phyloP scores from a whole-genome alignment of 2,329 filamentous ascomycete genomes.

The Dryadomyces quercus-mongolicae region DNA sequence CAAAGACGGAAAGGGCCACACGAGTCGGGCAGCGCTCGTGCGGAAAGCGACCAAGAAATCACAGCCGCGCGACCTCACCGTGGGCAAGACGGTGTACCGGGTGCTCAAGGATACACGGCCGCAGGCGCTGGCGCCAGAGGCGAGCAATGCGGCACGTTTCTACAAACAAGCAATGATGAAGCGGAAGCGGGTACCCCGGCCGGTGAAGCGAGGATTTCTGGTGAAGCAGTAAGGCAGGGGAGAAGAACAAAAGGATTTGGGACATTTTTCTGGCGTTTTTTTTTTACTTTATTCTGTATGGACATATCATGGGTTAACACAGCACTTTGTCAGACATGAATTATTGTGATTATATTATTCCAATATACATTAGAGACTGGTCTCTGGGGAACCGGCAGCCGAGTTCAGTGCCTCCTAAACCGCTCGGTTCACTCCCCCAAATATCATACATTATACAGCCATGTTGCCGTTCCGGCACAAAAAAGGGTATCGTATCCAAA shows the following conservation, averaged over 20 bases:
- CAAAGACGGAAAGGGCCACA: background rate
- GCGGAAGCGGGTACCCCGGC: constrained; percentile 26
- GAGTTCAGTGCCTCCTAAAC: too few species aligned
- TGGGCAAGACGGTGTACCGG: constrained; percentile 43
- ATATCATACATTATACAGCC: background rate
- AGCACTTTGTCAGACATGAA: background rate
- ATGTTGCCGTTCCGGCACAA: background rate
- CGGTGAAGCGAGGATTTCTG: constrained; percentile 33
- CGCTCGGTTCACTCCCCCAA: too few species aligned
- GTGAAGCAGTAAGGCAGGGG: constrained; percentile 17
- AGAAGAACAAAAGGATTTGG: background rate
- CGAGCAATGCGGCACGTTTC: constrained; percentile 27
- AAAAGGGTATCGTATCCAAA: background rate
- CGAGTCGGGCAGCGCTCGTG: too few species aligned
- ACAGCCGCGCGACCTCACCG: constrained; percentile 28
- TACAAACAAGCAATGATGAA: constrained; percentile 32
- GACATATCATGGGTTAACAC: background rate
- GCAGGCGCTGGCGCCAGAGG: constrained; percentile 34
- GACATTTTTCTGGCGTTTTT: background rate
- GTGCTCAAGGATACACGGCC: constrained; percentile 32
- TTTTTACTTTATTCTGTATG: background rate
- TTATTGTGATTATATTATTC: background rate
- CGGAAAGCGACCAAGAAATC: background rate
- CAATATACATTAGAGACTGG: background rate
- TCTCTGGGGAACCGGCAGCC: background rate